Base-by-base conservation (phyloP, 345 rosid genomes). In the Pelargonium nanum region DNA sequence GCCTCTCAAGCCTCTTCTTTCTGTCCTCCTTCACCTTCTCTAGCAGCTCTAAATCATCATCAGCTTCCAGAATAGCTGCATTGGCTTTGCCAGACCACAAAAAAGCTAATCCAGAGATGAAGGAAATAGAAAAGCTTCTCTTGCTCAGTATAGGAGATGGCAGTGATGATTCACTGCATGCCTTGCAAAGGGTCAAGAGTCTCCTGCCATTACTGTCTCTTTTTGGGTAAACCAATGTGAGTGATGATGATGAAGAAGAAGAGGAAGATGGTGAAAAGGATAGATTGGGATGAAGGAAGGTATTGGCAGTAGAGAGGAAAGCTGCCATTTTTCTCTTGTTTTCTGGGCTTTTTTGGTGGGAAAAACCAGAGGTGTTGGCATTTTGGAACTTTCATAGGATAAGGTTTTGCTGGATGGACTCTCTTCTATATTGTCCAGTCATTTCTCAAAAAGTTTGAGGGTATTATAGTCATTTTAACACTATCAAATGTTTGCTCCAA, bases 21-120 rank as follows among this genome's bases (percentile, higher is more conserved):
- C 96, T 81, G 74, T 92, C 95, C 73, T 22, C 74, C 75, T 92
- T 87, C 53, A 89, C 96, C 69, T 68, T 92, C 77, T 92, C 96
- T 74, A 92, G 13, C 9, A 92, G 85, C 77, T 92, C 98, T 57
- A 66, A 80, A 73, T 87, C 95, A 40, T 93, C 99, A 64, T 93
- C 97, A 23, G 99, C 94, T 71, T 93, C 97, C 17, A 93, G 79
- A 24, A 93, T 79, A 56, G 94, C 89, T 32, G 96, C 96, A 81
- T 76, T 77, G 28, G 85, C 83, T 20, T 64, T 68, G 23, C 69
- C 69, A 58, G 60, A 72, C 74, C 79, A 68, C 22, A 79, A 63
- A 58, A 78, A 81, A 8, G 74, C 77, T 30, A 80, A 68, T 57
- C 80, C 70, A 59, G 85, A 51, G 56, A 88, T 53, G 61, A 88